Evolutionary conservation across 1,284 basidiomycete genomes (phyloP).

Genomic region (Moesziomyces parantarcticus): DNA sequence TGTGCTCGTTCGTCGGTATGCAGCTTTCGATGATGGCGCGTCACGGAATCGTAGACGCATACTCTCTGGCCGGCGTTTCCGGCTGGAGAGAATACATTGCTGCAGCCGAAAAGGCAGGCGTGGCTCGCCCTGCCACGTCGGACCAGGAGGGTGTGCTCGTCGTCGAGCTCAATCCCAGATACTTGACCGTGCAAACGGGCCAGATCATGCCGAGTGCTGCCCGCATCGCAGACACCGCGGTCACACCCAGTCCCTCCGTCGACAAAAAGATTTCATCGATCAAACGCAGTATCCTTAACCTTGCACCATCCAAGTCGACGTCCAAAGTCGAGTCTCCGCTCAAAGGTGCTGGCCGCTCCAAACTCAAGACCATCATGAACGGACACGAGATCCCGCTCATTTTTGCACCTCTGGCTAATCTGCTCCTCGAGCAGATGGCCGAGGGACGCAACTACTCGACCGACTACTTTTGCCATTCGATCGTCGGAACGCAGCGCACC

Average conservation of each 20-base stretch:
- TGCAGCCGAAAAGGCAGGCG: conserved; percentile 43
- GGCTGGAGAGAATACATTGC: conserved; percentile 54
- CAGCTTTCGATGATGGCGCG: conserved; percentile 31
- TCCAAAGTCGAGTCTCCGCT: conserved; percentile 20
- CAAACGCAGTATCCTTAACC: conserved; percentile 14
- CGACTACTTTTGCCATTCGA: conserved; percentile 48
- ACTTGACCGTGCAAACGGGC: conserved; percentile 14
- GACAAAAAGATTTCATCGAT: conserved; percentile 23
- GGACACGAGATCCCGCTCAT: conserved; percentile 30
- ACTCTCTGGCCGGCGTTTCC: conserved; percentile 39
- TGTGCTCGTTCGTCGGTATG: conserved; percentile 29
- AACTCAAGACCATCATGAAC: conserved; percentile 31
- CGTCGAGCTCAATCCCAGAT: conserved; percentile 45
- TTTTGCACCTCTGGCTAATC: conserved; percentile 27
- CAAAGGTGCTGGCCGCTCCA: conserved; percentile 3
- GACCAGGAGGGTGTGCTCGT: conserved; percentile 32
- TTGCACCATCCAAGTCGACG: conserved; percentile 17
- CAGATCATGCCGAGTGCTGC: conserved; percentile 15
- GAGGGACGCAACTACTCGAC: conserved; percentile 49
- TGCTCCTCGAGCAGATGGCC: conserved; percentile 41
- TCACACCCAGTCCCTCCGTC: conserved; percentile 16
- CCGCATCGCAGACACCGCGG: conserved; percentile 37
- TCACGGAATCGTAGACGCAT: conserved; percentile 41
- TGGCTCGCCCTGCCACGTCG: conserved; percentile 40
- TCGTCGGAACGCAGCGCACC: conserved; percentile 21